These are phyloP conservation scores for Colletotrichum endophyticum DNA, from an alignment of 2,329 filamentous ascomycete species.

Conservation along the genomic window DNA sequence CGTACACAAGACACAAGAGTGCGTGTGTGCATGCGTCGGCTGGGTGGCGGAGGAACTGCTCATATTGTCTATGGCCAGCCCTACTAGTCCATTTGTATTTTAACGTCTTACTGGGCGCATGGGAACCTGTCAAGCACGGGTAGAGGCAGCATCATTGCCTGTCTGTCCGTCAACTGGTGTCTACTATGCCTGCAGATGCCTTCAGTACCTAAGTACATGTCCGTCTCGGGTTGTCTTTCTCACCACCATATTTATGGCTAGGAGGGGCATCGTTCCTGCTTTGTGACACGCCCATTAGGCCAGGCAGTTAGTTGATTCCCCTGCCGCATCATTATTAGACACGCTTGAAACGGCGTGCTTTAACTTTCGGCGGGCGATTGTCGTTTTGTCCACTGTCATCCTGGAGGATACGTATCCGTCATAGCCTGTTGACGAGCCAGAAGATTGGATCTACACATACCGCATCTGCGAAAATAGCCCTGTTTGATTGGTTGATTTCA, in stretches of 20 bases:
- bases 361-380: neutral
- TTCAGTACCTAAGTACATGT: neutral
- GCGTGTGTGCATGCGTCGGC: neutral
- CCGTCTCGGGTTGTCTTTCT: neutral
- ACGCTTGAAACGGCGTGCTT: neutral
- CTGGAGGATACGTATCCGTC: neutral
- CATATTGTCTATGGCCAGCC: neutral
- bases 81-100: conserved; percentile 1
- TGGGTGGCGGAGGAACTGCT: neutral
- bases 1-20: neutral
- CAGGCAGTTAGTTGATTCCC: neutral
- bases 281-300: neutral
- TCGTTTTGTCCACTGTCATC: neutral
- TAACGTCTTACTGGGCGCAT: conserved; percentile 5
- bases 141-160: neutral
- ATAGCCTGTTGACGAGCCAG: neutral
- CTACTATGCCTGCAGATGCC: neutral
- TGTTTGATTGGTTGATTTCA: neutral
- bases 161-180: neutral
- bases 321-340: neutral
- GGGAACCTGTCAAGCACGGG: neutral
- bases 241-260: neutral
- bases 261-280: neutral
- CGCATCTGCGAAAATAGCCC: neutral
- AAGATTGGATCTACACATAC: neutral